Conservation (phyloP, 139 green algal genomes). For the Pseudopediastrum boryanum region DNA sequence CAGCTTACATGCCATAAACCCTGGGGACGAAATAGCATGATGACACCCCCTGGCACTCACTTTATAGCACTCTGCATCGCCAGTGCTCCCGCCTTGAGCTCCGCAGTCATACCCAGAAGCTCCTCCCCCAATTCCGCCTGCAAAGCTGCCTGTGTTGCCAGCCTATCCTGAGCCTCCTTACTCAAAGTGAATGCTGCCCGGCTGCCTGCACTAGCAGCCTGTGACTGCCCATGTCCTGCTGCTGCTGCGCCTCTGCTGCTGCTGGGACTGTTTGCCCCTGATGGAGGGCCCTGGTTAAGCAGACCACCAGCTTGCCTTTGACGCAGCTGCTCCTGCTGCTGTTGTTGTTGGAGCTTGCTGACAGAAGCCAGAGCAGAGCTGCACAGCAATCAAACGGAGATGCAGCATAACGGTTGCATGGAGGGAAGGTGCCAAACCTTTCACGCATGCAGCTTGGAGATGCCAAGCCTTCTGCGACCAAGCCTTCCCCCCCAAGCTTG, state of each 20-base stretch:
- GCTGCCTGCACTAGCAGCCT: constrained; percentile 6
- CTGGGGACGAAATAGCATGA: not conserved
- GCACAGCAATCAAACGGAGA: no score
- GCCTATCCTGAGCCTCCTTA: not conserved
- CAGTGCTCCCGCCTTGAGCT: constrained; percentile 42
- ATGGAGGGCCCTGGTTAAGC: no score
- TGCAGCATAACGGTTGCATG: no score
- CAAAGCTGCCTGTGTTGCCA: constrained; percentile 34
- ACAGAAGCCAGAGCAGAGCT: no score
- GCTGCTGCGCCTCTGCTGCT: not conserved
- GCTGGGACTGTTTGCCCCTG: no score
- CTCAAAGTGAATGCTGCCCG: constrained; percentile 32
- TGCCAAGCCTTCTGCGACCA: no score
- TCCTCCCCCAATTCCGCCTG: constrained; percentile 51
- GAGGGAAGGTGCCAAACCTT: no score
- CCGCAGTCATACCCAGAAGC: constrained; percentile 44
- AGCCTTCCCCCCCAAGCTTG: no score
- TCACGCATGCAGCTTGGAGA: no score
- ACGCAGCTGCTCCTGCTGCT: no score
- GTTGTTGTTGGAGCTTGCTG: no score
- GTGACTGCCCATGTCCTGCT: not conserved
- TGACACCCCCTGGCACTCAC: not conserved
- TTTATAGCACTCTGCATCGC: constrained; percentile 42
- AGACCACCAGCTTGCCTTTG: no score
- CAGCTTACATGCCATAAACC: not conserved